A percentile compares a stretch with the other conserved stretches of the same genome.
Conservation (phyloP, 2,329 filamentous ascomycete species). For the Alternaria incomplexa region DNA sequence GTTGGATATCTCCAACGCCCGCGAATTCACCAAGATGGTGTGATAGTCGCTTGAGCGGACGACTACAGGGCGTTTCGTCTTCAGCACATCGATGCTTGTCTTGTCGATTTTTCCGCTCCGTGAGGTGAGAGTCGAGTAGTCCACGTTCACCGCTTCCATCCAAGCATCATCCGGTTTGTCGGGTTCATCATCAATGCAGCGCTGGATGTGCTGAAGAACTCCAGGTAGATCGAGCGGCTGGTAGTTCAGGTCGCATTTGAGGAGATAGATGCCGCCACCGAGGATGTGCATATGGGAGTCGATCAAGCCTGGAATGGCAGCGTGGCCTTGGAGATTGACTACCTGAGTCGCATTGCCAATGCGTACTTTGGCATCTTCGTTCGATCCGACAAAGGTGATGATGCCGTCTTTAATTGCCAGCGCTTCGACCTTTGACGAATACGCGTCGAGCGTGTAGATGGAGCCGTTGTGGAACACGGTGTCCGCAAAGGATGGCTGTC, state of each 20-base stretch:
- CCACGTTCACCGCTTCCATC: constrained; percentile 7
- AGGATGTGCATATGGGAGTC: constrained; percentile 6
- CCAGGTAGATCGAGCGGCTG: not conserved
- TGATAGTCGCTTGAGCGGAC: constrained; percentile 2
- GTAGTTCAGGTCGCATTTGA: constrained; percentile 8
- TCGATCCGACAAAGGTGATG: constrained; percentile 3
- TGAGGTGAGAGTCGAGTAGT: constrained; percentile 1
- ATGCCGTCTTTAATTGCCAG: not conserved
- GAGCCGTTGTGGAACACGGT: constrained; percentile 1
- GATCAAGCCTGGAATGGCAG: constrained; percentile 3
- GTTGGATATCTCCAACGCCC: not conserved
- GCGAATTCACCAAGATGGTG: not conserved
- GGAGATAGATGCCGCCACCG: constrained; percentile 1
- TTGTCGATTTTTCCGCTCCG: not conserved
- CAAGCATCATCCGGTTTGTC: not conserved
- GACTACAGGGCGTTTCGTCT: not conserved
- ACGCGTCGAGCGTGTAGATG: constrained; percentile 3
- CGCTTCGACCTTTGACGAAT: not conserved
- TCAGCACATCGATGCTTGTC: not conserved
- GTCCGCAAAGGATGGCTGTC: not conserved
- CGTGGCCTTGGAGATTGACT: constrained; percentile 1
- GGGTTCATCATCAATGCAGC: constrained; percentile 3
- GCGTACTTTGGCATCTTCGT: not conserved
- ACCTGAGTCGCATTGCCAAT: constrained; percentile 2
- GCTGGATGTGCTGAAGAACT: not conserved